A percentile compares a stretch with the other conserved stretches of the same genome.
These are phyloP conservation scores for Pleurotus citrinopileatus DNA, from an alignment of 768 basidiomycete species.

Conservation along the genomic window DNA sequence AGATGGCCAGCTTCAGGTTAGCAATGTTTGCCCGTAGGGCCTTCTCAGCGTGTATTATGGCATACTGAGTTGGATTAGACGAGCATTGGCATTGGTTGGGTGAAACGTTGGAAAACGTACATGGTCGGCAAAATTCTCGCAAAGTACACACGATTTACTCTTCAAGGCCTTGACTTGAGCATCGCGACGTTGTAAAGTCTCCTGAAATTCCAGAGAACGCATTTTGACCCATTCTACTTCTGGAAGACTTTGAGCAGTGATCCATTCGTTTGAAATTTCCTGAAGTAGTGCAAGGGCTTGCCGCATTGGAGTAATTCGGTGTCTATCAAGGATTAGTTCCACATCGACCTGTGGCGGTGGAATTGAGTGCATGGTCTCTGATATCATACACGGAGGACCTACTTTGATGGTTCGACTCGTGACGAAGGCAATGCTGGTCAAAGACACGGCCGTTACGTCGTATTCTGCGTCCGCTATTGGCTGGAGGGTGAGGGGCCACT, in stretches of 20 bases:
- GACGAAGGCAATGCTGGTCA: conserved; percentile 75
- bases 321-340: conserved; percentile 63
- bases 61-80: conserved; percentile 52
- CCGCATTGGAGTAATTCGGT: conserved; percentile 59
- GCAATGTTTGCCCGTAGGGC: conserved; percentile 72
- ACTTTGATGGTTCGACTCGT: conserved; percentile 75
- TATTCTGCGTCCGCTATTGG: conserved; percentile 54
- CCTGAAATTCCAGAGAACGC: conserved; percentile 89
- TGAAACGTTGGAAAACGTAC: conserved; percentile 42
- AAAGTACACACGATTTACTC: conserved; percentile 49
- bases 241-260: conserved; percentile 38
- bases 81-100: too few relatives aligned
- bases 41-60: conserved; percentile 70
- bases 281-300: conserved; percentile 52
- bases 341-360: conserved; percentile 58
- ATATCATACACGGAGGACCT: background rate
- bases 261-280: conserved; percentile 56
- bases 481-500: conserved; percentile 67
- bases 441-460: conserved; percentile 60
- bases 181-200: conserved; percentile 62
- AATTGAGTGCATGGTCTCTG: background rate
- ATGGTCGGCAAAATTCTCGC: conserved; percentile 70
- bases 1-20: conserved; percentile 78
- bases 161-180: conserved; percentile 41
- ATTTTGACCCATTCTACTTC: conserved; percentile 88